A percentile compares a stretch with the other conserved stretches of the same genome.
phyloP scores from a whole-genome alignment of 2,329 filamentous ascomycete species.

The Aspergillus fumigatus region DNA sequence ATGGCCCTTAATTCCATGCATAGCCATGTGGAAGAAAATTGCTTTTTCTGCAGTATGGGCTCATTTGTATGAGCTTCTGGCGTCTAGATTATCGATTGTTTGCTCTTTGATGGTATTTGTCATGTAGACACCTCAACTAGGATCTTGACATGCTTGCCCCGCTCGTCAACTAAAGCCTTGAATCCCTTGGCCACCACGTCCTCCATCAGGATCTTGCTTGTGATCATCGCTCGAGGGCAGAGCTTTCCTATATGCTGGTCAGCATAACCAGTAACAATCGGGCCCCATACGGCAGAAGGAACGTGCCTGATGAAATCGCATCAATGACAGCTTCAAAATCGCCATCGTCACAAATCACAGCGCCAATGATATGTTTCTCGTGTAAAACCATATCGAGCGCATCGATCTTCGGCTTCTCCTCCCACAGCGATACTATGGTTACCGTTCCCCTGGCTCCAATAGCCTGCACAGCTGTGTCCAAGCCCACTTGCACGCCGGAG shows the following conservation, averaged over 20 bases:
- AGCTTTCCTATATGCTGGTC: slow-evolving; percentile 42
- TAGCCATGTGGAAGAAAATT: neutral
- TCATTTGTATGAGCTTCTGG: neutral
- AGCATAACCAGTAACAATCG: slow-evolving; percentile 1
- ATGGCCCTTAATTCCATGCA: neutral
- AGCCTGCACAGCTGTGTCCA: slow-evolving; percentile 44
- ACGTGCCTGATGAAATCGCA: slow-evolving; percentile 35
- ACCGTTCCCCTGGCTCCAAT: slow-evolving; percentile 53
- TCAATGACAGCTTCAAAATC: slow-evolving; percentile 59
- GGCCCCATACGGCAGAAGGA: neutral
- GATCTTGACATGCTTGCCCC: slow-evolving; percentile 61
- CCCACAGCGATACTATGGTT: slow-evolving; percentile 61
- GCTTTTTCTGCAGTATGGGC: neutral
- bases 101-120: neutral
- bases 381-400: slow-evolving; percentile 50
- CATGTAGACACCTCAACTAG: slow-evolving; percentile 41
- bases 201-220: slow-evolving; percentile 53
- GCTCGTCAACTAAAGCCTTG: slow-evolving; percentile 53
- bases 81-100: neutral
- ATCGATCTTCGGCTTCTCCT: slow-evolving; percentile 51
- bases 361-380: slow-evolving; percentile 50
- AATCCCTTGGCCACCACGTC: slow-evolving; percentile 56
- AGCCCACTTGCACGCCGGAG: slow-evolving; percentile 53
- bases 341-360: slow-evolving; percentile 45
- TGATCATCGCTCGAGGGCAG: slow-evolving; percentile 56